Conservation (phyloP, 2,329 filamentous ascomycete species). For the Clarireedia monteithiana region DNA sequence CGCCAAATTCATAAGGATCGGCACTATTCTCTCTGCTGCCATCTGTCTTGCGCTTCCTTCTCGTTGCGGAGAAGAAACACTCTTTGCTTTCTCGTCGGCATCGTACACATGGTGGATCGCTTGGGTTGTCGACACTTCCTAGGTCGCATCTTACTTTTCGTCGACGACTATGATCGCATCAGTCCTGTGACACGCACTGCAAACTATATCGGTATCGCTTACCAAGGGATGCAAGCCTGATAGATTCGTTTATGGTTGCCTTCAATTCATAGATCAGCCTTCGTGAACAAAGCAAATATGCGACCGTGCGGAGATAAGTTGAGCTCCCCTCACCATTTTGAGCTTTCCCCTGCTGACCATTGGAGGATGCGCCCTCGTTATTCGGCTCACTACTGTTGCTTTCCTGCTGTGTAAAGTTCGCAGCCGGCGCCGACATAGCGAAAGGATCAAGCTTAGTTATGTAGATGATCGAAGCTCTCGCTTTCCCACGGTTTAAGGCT, state of each 20-base stretch:
- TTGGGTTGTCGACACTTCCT: constrained; percentile 80
- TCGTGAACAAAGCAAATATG: background rate
- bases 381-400: background rate
- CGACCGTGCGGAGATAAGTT: background rate
- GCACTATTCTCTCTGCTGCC: constrained; percentile 43
- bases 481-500: constrained; percentile 18
- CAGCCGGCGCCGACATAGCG: constrained; percentile 3
- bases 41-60: constrained; percentile 79
- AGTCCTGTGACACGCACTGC: background rate
- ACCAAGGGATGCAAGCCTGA: constrained; percentile 40
- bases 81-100: constrained; percentile 93
- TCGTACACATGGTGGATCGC: constrained; percentile 87
- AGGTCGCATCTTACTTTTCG: constrained; percentile 51
- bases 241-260: constrained; percentile 22
- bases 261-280: background rate
- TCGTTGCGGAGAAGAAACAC: constrained; percentile 92
- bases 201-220: background rate
- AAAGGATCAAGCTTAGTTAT: constrained; percentile 10
- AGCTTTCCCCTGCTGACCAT: constrained; percentile 3
- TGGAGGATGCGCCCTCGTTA: background rate
- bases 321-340: constrained; percentile 2
- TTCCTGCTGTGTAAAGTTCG: constrained; percentile 7
- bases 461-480: constrained; percentile 9
- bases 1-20: constrained; percentile 33
- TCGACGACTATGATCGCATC: constrained; percentile 31